phyloP scores from a whole-genome alignment of 2,329 filamentous ascomycete species.

The Bipolaris oryzae region DNA sequence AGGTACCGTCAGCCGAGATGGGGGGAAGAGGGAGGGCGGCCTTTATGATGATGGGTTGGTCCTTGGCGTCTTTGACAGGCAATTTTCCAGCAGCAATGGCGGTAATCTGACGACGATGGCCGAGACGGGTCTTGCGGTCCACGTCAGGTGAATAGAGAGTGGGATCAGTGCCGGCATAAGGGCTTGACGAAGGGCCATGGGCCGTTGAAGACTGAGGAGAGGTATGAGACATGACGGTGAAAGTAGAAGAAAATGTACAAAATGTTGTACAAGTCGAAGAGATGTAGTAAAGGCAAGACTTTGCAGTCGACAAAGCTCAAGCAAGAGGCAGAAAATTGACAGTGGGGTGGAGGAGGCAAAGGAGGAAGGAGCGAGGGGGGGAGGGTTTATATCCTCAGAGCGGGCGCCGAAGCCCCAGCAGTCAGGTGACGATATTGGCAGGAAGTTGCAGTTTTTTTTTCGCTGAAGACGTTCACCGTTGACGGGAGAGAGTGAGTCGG shows the following conservation, averaged over 20 bases:
- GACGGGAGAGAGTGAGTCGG: slow-evolving; percentile 8
- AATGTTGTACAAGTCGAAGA: slow-evolving; percentile 20
- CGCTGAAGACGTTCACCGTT: slow-evolving; percentile 15
- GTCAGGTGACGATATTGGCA: slow-evolving; percentile 19
- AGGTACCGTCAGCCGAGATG: slow-evolving; percentile 23
- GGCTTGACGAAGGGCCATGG: slow-evolving; percentile 31
- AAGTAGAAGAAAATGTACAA: slow-evolving; percentile 7
- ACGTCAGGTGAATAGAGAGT: slow-evolving; percentile 38
- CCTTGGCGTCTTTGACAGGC: slow-evolving; percentile 8
- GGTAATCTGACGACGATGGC: slow-evolving; percentile 22
- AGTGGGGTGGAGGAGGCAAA: slow-evolving; percentile 20
- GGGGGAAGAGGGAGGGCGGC: slow-evolving; percentile 21
- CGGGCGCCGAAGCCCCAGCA: background rate
- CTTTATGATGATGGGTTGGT: slow-evolving; percentile 14
- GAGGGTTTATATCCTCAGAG: slow-evolving; percentile 17
- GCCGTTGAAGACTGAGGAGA: slow-evolving; percentile 32
- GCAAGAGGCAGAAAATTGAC: slow-evolving; percentile 18
- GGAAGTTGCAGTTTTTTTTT: slow-evolving; percentile 18
- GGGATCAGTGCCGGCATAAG: slow-evolving; percentile 36
- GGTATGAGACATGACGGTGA: slow-evolving; percentile 35
- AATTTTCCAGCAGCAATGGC: slow-evolving; percentile 16
- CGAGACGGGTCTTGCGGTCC: slow-evolving; percentile 22
- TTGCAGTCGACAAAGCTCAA: slow-evolving; percentile 23
- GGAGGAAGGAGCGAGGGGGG: slow-evolving; percentile 20
- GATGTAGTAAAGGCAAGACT: slow-evolving; percentile 20